Evolutionary conservation across 2,329 filamentous ascomycete genomes (phyloP), one percentile per base, ranked within the genome.

Genomic region (Colletotrichum tropicale): DNA sequence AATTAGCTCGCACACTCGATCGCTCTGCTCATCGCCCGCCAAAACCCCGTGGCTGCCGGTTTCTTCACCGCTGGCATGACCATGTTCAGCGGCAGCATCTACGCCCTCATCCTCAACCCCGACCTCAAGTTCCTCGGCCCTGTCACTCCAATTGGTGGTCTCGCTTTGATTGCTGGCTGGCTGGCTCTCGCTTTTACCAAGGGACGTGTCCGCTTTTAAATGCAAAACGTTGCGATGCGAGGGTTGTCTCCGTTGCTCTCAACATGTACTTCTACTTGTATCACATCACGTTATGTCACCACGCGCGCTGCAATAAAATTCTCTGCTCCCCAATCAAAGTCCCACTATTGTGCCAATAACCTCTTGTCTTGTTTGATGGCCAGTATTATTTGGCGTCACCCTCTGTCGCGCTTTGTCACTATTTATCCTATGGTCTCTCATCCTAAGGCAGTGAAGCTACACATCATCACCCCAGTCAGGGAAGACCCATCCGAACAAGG

Each of bases 101-200:
- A 94, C 81, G 85, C 91, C 12, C 87, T 94, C 12, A 87, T 90
- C 1, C 85, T 94, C n/a, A 89, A 93, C 82, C 89, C 92, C 24
- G 87, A 90, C 32, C 93, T 92, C 84, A 89, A 89, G 80, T 84
- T 86, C 71, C 74, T 94, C 77, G 92, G 93, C 0, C 92, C 93
- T 1, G 89, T 93, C 15, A 94, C 93, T 66, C 93, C 93, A 16
- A 74, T 94, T 2, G 93, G 92, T 0, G 92, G 92, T 0, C 78
- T 92, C 66, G 92, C 89, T 75, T 85, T 94, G 78, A 94, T 94
- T 80, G 91, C 87, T 2, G 93, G 92, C 0, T 94, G 92, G 92
- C 81, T 90, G 68, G 81, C 84, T 28, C 81, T 88, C 28, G 85
- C 84, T 13, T 72, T 75, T 58, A 72, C 73, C 15, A 75, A 75